Percentiles rank a stretch among this genome's conserved stretches.
phyloP scores from a whole-genome alignment of 257 asterid species.

The Linderniella brevidens region DNA sequence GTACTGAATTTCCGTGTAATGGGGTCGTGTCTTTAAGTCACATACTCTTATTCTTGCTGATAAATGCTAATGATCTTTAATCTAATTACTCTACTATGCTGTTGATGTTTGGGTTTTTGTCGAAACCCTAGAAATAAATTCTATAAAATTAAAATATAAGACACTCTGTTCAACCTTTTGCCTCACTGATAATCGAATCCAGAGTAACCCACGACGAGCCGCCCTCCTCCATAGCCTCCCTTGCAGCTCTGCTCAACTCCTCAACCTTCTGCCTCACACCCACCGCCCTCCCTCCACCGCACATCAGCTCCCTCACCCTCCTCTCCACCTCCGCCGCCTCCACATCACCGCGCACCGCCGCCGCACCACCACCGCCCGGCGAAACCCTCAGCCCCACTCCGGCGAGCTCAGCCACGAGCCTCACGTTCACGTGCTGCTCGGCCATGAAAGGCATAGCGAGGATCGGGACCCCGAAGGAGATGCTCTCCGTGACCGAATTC shows the following conservation, averaged over 20 bases:
- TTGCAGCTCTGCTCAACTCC: conserved; percentile 19
- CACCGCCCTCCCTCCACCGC: conserved; percentile 17
- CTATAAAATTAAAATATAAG: too few relatives aligned
- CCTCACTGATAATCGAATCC: conserved; percentile 8
- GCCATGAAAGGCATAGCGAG: conserved; percentile 62
- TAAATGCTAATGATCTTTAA: too few relatives aligned
- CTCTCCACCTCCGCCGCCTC: conserved; percentile 37
- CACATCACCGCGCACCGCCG: conserved; percentile 29
- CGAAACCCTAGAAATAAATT: too few relatives aligned
- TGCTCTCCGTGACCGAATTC: conserved; percentile 56
- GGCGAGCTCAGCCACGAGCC: conserved; percentile 29
- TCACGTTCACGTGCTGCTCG: conserved; percentile 57
- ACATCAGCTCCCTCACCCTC: conserved; percentile 32
- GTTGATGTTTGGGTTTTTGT: too few relatives aligned
- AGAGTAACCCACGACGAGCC: conserved; percentile 36
- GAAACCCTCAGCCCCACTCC: conserved; percentile 34
- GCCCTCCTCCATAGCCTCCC: conserved; percentile 20
- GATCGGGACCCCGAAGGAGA: conserved; percentile 39
- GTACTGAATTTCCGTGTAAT: too few relatives aligned
- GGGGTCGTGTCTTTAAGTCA: too few relatives aligned
- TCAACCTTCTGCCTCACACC: conserved; percentile 28
- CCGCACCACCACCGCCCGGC: conserved; percentile 21
- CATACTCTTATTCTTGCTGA: too few relatives aligned
- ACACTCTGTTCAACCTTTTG: too few relatives aligned
- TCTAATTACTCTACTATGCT: too few relatives aligned